Evolutionary conservation across 805 yeast genomes (phyloP), one percentile per base, ranked within the genome.

Genomic region (Maudiozyma serrabonitensis): DNA sequence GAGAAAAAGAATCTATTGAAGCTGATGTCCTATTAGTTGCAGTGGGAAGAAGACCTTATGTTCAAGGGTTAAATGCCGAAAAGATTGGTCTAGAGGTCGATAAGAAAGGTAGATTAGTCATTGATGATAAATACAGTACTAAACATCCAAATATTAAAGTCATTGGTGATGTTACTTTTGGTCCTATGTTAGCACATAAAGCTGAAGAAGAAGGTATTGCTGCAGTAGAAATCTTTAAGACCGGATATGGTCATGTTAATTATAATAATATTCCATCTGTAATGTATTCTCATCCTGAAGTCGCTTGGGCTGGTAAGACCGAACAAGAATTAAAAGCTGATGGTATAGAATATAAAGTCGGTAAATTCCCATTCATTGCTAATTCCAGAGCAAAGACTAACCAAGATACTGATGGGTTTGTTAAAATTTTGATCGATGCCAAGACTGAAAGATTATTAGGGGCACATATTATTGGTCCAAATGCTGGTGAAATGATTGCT

Each of bases 151-250:
- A 93, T 73, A 90, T 93, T 69, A 87, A 95, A 72, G 95, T 89
- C 63, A 87, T 93, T 71, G 99, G 99, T 71, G 99, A 93, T 67
- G 97, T 84, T 50, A 93, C 99, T 41, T 93, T 87, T 63, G 99
- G 99, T 61, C 91, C 95, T 62, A 93, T 93, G 99, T 80, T 93
- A 73, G 99, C 99, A 56, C 99, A 93, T 80, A 93, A 93, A 79
- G 99, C 99, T 55, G 99, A 93, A 78, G 99, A 93, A 71, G 99
- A 93, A 78, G 99, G 96, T 73, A 84, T 93, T 60, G 99, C 99
- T 51, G 98, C 96, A 58, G 98, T 79, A 57, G 99, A 93, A 75
- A 87, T 81, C 76, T 80, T 93, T 69, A 88, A 88, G 76, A 72
- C 72, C 59, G 99, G 98, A 57, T 86, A 85, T 67, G 99, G 99